Base-by-base conservation (phyloP, 1,139 yeast species). In the Torulaspora globosa region DNA sequence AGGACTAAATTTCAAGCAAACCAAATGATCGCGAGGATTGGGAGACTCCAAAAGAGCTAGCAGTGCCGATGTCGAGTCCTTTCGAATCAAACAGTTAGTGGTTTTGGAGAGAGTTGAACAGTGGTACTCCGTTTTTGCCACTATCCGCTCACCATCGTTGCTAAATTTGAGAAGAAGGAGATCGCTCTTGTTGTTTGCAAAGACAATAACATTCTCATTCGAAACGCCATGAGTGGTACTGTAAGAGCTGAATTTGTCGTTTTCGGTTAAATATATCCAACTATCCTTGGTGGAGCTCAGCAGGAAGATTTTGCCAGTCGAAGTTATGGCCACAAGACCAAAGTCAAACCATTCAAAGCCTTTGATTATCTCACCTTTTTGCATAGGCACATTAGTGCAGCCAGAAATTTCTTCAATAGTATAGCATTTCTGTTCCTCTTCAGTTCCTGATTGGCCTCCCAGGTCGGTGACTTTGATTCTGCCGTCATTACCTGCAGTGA, bases 401-500 rank as follows among this genome's bases (percentile, higher is more conserved):
- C 55, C 44, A 1, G 70, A 51, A 14, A 78, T 71, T 9, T 63
- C 65, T 1, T 57, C 53, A 14, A 73, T 39, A 1, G 71, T 58
- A 56, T 72, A 70, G 8, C 54, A 54, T 3, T 49, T 47, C 16
- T 62, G 60, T 37, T 60, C 62, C 30, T 62, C 55, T 3, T 54
- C 65, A 30, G 46, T 54, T 49, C 53, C 63, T 48, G 19, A 59
- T 50, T 47, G 57, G 41, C 52, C 55, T 54, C 43, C 59, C 54
- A 84, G 62, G 58, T 83, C 84, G 57, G 82, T 80, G 5, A 84
- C 53, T 47, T 86, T 71, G 2, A 89, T 68, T 53, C 86, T 75
- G 1, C 97, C 97, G 64, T 89, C 97, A 39, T 95, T 92, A 32
- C 97, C 97, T 36, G 95, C 90, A 12, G 90, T 82, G 1, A 80